Base-by-base conservation (phyloP, 2,329 filamentous ascomycete species). In the Cladosporium halotolerans region DNA sequence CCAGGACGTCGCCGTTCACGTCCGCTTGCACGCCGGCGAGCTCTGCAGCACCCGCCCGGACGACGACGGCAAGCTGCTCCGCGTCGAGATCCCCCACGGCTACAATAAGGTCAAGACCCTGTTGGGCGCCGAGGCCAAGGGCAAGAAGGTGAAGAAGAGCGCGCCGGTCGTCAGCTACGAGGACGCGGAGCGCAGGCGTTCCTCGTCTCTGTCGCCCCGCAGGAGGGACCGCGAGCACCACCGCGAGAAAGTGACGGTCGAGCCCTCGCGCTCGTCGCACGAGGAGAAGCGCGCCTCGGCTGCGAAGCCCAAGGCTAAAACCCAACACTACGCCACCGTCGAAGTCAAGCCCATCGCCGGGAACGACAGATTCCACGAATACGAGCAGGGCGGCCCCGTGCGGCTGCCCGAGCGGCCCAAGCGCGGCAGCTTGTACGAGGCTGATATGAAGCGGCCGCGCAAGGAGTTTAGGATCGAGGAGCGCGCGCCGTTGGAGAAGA, bases 81-180 rank as follows among this genome's bases (percentile, higher is more conserved):
- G 69, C 18, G 69, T 76, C 32, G 73, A 76, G 63, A 63, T 76
- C 45, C 72, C 72, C 11, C 63, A 66, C 36, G 66, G 65, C 49
- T 76, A 75, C 64, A 59, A 67, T 39, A 66, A 74, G 52, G 66
- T 71, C 40, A 63, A 63, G 31, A 62, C 66, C 39, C 70, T 76
- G 5, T 64, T 76, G 45, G 70, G 64, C 57, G 71, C 70, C 4
- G 39, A 32, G 69, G 72, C 54, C 71, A 36, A 11, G 10, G 74
- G 62, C 55, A 56, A 32, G 47, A 58, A 31, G 51, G 16, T 7
- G 9, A 45, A 31, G 55, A 46, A 36, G 39, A 19, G 39, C 46
- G 42, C 55, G 7, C 68, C 71, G 11, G 69, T 75, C 56, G 64
- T 75, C 58, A 72, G 68, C 64, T 72, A 73, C 67, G 52, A 58